Evolutionary conservation across 345 rosid species (phyloP).

Genomic region (Trapa incisa): DNA sequence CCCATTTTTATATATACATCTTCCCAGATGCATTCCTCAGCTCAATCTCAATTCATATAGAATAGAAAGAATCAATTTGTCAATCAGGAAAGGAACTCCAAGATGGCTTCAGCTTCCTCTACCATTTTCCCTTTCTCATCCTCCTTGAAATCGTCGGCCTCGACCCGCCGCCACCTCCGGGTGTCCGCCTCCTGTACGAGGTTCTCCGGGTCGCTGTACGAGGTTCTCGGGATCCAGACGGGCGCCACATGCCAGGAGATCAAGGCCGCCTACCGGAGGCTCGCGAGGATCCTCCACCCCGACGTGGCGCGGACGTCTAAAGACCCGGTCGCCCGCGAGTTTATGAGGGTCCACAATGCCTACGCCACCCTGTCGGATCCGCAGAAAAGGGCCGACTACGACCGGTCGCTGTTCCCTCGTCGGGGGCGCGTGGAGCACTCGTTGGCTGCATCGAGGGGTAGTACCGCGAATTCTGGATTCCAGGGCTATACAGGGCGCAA

Average conservation of each 20-base stretch:
- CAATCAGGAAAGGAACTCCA: not conserved
- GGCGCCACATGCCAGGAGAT: conserved; percentile 51
- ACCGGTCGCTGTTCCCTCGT: conserved; percentile 24
- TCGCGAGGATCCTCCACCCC: conserved; percentile 55
- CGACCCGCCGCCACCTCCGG: conserved; percentile 19
- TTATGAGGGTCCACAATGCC: conserved; percentile 50
- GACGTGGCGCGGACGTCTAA: conserved; percentile 27
- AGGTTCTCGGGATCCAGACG: conserved; percentile 40
- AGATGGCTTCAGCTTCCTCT: conserved; percentile 21
- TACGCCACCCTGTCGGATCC: conserved; percentile 60
- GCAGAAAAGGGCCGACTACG: conserved; percentile 45
- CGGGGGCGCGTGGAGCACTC: conserved; percentile 13
- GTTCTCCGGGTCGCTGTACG: conserved; percentile 29
- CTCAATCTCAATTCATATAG: too few relatives aligned
- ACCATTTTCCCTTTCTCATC: conserved; percentile 12
- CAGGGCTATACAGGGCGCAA: conserved; percentile 19
- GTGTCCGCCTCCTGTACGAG: conserved; percentile 21
- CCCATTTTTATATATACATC: not conserved
- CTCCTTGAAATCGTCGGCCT: not conserved
- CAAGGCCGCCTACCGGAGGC: conserved; percentile 49
- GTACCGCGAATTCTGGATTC: conserved; percentile 11
- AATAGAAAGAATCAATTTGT: too few relatives aligned
- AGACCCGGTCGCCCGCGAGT: conserved; percentile 22
- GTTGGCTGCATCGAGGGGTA: conserved; percentile 7
- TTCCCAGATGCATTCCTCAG: not conserved